phyloP scores from a whole-genome alignment of 768 basidiomycete genomes.

The Phaffia tasmanica region DNA sequence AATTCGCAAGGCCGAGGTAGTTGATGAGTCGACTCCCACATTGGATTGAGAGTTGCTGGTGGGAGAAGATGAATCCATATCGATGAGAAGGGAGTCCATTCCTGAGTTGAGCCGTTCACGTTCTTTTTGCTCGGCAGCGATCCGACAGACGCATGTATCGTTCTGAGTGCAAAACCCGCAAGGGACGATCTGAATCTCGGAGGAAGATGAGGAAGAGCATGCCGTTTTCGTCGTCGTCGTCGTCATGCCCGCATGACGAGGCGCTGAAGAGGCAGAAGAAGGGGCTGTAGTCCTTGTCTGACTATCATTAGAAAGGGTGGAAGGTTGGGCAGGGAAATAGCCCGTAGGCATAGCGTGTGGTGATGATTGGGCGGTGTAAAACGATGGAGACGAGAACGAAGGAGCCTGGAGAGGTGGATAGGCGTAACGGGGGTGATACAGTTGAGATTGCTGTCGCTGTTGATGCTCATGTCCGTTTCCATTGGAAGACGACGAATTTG shows the following conservation, averaged over 20 bases:
- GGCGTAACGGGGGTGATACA: too few relatives aligned
- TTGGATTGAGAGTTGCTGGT: conserved; percentile 15
- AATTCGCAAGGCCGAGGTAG: conserved; percentile 26
- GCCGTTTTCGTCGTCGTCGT: background rate
- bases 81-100: background rate
- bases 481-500: background rate
- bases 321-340: background rate
- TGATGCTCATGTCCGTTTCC: background rate
- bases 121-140: conserved; percentile 36
- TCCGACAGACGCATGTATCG: conserved; percentile 64
- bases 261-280: background rate
- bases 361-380: background rate
- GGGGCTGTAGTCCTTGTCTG: background rate
- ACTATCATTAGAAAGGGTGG: background rate
- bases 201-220: background rate
- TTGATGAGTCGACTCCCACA: conserved; percentile 21
- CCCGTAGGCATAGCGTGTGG: background rate
- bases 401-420: too few relatives aligned
- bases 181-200: conserved; percentile 39
- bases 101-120: conserved; percentile 4
- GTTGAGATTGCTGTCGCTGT: too few relatives aligned
- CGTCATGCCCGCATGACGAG: background rate
- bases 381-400: background rate
- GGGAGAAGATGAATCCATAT: conserved; percentile 11
- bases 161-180: conserved; percentile 65